Percentiles rank a stretch among this genome's conserved stretches.
phyloP scores from a whole-genome alignment of 148 eudicot species.

The Amaranthus cruentus region DNA sequence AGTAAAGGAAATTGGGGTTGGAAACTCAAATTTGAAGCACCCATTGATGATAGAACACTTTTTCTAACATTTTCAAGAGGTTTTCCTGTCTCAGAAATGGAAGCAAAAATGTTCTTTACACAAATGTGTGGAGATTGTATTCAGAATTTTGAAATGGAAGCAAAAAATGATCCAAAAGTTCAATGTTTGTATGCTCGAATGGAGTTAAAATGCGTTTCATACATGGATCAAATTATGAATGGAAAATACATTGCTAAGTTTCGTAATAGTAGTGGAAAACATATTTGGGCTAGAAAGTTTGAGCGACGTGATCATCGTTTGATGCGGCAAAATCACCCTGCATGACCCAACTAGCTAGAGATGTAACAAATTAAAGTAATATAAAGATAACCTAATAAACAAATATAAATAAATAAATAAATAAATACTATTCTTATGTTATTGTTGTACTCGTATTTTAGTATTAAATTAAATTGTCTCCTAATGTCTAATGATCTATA shows the following conservation, averaged over 20 bases:
- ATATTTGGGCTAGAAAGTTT: constrained; percentile 43
- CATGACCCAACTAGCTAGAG: too few species aligned
- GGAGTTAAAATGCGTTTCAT: constrained; percentile 18
- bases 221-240: constrained; percentile 26
- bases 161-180: neutral
- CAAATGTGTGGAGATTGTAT: constrained; percentile 36
- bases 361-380: too few species aligned
- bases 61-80: constrained; percentile 40
- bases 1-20: constrained; percentile 19
- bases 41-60: constrained; percentile 29
- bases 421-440: too few species aligned
- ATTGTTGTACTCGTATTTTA: too few species aligned
- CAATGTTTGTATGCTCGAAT: constrained; percentile 34
- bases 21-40: constrained; percentile 24
- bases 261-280: constrained; percentile 32
- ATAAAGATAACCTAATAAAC: too few species aligned
- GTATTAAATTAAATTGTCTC: too few species aligned
- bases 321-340: too few species aligned
- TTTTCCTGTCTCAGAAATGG: constrained; percentile 29
- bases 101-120: constrained; percentile 24
- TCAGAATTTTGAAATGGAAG: constrained; percentile 26
- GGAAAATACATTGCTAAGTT: constrained; percentile 27
- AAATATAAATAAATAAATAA: too few species aligned
- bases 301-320: constrained; percentile 20
- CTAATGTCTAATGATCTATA: too few species aligned